A percentile compares a stretch with the other conserved stretches of the same genome.
These are phyloP conservation scores for Colletotrichum abscissum DNA, from an alignment of 2,329 filamentous ascomycete species.

Conservation along the genomic window DNA sequence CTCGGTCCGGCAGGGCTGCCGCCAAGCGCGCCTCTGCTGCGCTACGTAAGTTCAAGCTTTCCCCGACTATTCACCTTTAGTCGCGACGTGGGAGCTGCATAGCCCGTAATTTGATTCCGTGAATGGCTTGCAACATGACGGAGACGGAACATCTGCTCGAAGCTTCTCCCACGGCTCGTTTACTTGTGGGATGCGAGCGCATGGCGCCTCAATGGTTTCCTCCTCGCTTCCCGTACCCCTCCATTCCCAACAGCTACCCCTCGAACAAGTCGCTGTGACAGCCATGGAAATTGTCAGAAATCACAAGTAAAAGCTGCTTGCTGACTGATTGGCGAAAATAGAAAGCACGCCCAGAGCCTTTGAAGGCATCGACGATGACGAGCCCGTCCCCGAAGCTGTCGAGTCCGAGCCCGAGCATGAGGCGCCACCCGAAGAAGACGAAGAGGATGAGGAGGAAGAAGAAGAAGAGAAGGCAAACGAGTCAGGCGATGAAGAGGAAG, in stretches of 20 bases:
- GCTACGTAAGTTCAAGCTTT: slow-evolving; percentile 54
- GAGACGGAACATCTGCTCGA: background rate
- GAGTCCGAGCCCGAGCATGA: slow-evolving; percentile 40
- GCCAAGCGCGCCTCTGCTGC: slow-evolving; percentile 65
- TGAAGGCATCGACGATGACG: slow-evolving; percentile 51
- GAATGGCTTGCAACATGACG: slow-evolving; percentile 40
- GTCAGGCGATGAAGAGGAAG: slow-evolving; percentile 57
- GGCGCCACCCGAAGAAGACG: slow-evolving; percentile 37
- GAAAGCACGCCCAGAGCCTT: slow-evolving; percentile 57
- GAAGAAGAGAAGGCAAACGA: slow-evolving; percentile 52
- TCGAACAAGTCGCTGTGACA: background rate
- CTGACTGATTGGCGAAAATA: slow-evolving; percentile 37
- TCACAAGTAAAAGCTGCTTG: background rate
- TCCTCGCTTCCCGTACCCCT: background rate
- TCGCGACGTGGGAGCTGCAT: background rate
- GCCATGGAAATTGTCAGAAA: no score
- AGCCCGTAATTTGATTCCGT: background rate
- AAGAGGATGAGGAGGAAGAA: slow-evolving; percentile 61
- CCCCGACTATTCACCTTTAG: background rate
- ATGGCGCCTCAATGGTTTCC: background rate
- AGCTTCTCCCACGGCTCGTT: slow-evolving; percentile 20
- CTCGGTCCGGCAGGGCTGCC: slow-evolving; percentile 63
- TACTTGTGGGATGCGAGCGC: no score
- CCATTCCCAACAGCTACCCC: background rate
- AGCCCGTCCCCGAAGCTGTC: slow-evolving; percentile 49